Base-by-base conservation (phyloP, 83 land plant species). In the Picea abies region DNA sequence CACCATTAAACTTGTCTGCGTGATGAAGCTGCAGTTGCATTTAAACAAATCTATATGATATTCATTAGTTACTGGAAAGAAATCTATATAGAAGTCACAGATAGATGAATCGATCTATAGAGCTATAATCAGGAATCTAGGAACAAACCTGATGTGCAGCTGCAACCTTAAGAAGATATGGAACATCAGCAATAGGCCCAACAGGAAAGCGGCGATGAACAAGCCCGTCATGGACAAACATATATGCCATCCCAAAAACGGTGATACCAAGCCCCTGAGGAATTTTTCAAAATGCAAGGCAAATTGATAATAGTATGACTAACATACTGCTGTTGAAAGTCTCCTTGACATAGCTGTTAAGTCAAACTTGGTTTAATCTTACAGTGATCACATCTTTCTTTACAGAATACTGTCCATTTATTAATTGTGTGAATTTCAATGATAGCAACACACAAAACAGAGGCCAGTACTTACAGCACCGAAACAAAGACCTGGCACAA, bases 201-300 rank as follows among this genome's bases (percentile, higher is more conserved):
- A 94, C 95, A 3, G 97, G 92, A 81, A 94, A 94, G 37, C 97
- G 88, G 61, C 85, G 85, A 88, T 94, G 97, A 20, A 94, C 92
- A 16, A 94, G 90, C n/a, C 97, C 97, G 80, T 94, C 97, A 84
- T 94, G 97, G 62, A 93, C 93, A 70, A 94, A 94, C 95, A 94
- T 93, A 82, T 94, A 92, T 16, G 95, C 97, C 84, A 94, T 93
- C 0, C 97, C 97, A 83, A 89, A 93, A 62, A 88, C 86, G 20
- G 95, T 94, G 64, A 94, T 94, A 65, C 97, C 97, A 2, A 94
- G 85, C 0, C 97, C 97, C 97, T 94, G 92, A 25, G 63, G 47
- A 52, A 78, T 47, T 47, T 47, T 47, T 47, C 49, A 47, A 47
- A 7, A 47, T 47, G 58, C 58, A 52, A 0, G 14, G 58, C 11